Conservation (phyloP, 306 rosid genomes). For the Quercus alba region DNA sequence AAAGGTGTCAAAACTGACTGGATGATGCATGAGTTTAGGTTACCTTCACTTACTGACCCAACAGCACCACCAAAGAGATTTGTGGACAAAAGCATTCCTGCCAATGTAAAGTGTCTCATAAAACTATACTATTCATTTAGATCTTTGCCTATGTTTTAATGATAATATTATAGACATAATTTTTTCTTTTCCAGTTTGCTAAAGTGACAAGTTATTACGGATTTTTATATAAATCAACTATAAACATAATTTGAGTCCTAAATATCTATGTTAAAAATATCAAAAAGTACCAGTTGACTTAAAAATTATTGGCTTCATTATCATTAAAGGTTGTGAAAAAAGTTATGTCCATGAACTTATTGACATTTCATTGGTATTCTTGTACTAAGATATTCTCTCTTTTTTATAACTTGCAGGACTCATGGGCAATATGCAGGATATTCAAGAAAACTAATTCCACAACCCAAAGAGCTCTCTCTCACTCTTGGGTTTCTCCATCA, state of each 20-base stretch:
- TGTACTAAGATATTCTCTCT: no score
- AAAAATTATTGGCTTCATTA: no score
- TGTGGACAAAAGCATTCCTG: conserved; percentile 56
- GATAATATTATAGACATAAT: no score
- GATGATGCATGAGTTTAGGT: conserved; percentile 98
- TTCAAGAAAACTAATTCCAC: conserved; percentile 81
- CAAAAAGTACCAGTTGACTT: fast-evolving
- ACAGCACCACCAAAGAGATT: conserved; percentile 44
- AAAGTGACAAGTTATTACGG: no score
- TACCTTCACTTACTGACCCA: conserved; percentile 63
- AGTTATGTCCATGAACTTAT: no score
- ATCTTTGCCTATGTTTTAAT: not conserved
- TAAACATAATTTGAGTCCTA: no score
- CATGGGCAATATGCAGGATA: conserved; percentile 98
- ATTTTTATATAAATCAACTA: no score
- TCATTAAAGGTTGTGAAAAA: no score
- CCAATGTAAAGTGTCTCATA: conserved; percentile 41
- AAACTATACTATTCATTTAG: not conserved
- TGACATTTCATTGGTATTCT: no score
- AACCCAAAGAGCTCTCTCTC: conserved; percentile 68
- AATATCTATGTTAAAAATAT: no score
- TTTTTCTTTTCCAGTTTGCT: no score
- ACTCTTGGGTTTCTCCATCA: conserved; percentile 63
- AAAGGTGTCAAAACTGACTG: conserved; percentile 88
- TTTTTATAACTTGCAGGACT: conserved; percentile 51